Base-by-base conservation (phyloP, 2,329 filamentous ascomycete species). In the Madurella mycetomatis region DNA sequence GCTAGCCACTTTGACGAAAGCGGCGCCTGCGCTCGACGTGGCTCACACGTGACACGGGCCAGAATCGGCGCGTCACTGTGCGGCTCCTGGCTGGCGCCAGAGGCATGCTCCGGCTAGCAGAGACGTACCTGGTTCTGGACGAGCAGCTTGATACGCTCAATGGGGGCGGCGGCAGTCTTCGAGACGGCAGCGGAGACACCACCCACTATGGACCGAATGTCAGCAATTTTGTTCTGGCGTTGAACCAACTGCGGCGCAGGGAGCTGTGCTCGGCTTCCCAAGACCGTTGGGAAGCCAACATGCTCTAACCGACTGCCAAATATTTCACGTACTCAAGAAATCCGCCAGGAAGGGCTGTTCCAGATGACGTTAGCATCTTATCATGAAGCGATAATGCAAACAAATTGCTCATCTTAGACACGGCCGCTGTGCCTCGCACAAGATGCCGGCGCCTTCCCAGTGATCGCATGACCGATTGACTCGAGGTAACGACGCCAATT, bases 111-210 rank as follows among this genome's bases (percentile, higher is more conserved):
- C 34, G 19, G 41, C 45, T n/a, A n/a, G 45, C 40, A 45, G 19
- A 32, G 25, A 82, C 90, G 67, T 85, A 96, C 92, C 88, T 99
- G 94, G 84, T 99, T 99, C 86, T 99, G 94, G 83, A 99, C 95
- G 74, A 99, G 90, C 75, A 99, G 94, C 92, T 99, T 99, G 82
- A 99, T 88, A 91, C 94, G 94, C 92, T 99, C 94, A 71, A 99
- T 99, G 80, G 94, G 94, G 81, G 94, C 94, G 75, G 94, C 94
- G 73, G 94, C 94, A 69, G 94, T 99, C 91, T 99, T 99, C 76
- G 94, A 99, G 87, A 99, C 92, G 79, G 94, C 94, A 79, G 94
- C 94, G 74, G 94, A 96, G 69, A 99, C 88, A 96, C 94, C 94
- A 88, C 94, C 94, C 94, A 99, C 62, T 64, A 46, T 57, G 15